These are phyloP conservation scores for Flaveria ramosissima DNA, from an alignment of 129 eudicot genomes.

Conservation along the genomic window DNA sequence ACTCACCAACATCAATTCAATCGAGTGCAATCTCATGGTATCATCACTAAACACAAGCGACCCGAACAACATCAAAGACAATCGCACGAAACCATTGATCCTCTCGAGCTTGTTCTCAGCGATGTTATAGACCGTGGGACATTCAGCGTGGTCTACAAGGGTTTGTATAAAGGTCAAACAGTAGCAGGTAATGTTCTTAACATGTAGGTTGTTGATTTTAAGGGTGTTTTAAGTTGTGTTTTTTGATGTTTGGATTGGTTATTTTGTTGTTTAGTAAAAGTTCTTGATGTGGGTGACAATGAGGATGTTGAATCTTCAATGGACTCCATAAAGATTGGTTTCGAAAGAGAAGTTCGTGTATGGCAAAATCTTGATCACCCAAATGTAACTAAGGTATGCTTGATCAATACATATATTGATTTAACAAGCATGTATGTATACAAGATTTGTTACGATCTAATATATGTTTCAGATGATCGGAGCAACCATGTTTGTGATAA, in stretches of 20 bases:
- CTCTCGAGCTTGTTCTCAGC: constrained; percentile 20
- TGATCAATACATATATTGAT: not conserved
- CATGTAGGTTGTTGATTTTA: not conserved
- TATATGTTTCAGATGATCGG: constrained; percentile 30
- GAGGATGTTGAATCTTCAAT: constrained; percentile 15
- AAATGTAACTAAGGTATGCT: constrained; percentile 39
- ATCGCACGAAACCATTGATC: constrained; percentile 19
- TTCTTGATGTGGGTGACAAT: constrained; percentile 41
- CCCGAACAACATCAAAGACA: not conserved
- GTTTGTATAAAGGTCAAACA: constrained; percentile 7
- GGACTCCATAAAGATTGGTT: constrained; percentile 31
- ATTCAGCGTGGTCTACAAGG: constrained; percentile 31
- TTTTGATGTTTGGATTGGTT: not conserved
- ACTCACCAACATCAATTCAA: not conserved
- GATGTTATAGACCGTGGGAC: constrained; percentile 26
- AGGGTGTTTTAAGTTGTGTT: no score
- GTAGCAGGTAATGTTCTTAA: constrained; percentile 31
- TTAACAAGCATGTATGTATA: not conserved
- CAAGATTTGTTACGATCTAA: not conserved
- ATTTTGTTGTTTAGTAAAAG: constrained; percentile 27
- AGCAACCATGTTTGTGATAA: constrained; percentile 31
- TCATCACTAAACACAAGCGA: not conserved
- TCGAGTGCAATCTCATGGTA: not conserved
- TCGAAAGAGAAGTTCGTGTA: constrained; percentile 42
- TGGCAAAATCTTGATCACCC: constrained; percentile 51